Base-by-base conservation (phyloP, 805 yeast genomes). In the Candida pseudofarinosa region DNA sequence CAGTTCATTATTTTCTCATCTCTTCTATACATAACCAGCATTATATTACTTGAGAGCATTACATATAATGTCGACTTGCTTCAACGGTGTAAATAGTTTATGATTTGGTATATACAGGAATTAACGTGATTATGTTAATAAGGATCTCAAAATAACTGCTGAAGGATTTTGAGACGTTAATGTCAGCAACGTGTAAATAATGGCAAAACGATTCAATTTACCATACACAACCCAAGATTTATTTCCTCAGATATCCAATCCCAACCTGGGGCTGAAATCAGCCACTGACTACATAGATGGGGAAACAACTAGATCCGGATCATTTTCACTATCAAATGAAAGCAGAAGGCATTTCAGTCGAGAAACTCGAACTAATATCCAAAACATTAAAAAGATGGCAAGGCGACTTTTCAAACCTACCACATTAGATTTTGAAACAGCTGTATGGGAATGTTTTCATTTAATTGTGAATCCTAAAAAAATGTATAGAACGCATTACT, bases 381-480 rank as follows among this genome's bases (percentile, higher is more conserved):
- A 52, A 20, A 60, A 55, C 42, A 40, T 63, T 41, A 59, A 56
- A 47, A 56, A 49, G 26, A 65, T 69, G 69, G 41, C 58, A 38
- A 56, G 55, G 40, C 53, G 75, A 40, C 47, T 68, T 23, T 67
- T 84, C 48, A 80, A 81, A 51, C 90, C 96, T 1, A 85, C 83
- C 6, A 83, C 96, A 0, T 70, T 89, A 42, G 97, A 90, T 63
- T 86, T 89, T 55, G 97, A 90, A 61, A 86, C 95, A 1, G 96
- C 97, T 12, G 74, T 81, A 46, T 90, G 96, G 96, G 97, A 90
- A 60, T 83, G 89, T 63, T 69, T 84, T 47, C 77, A 88, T 55
- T 66, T 89, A 42, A 69, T 89, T 13, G 69, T 80, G 19, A 77
- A 82, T 34, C 97, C 97, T 1, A 79, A 83, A 54, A 81, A 86